A percentile compares a stretch with the other conserved stretches of the same genome.
phyloP scores from a whole-genome alignment of 2,329 filamentous ascomycete genomes.

The Penicillium sp. region DNA sequence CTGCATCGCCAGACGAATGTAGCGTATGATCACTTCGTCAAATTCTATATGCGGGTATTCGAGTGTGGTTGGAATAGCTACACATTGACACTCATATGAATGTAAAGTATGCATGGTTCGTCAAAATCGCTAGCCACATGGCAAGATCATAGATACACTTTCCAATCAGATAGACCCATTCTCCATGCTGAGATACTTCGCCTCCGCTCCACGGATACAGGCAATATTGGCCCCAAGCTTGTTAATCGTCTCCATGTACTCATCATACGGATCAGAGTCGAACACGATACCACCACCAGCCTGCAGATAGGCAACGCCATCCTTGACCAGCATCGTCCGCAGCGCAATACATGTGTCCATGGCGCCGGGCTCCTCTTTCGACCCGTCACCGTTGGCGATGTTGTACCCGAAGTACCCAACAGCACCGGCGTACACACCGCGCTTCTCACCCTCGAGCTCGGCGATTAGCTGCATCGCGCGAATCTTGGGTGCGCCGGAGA shows the following conservation, averaged over 20 bases:
- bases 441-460: conserved; percentile 87
- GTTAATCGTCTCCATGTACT: conserved; percentile 96
- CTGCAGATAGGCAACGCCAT: conserved; percentile 86
- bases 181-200: conserved; percentile 52
- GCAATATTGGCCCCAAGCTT: conserved; percentile 87
- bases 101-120: background rate
- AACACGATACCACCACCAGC: conserved; percentile 84
- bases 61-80: too few relatives aligned
- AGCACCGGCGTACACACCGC: conserved; percentile 90
- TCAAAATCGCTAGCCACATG: background rate
- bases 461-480: conserved; percentile 95
- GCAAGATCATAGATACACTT: background rate
- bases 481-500: conserved; percentile 92
- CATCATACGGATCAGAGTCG: conserved; percentile 83
- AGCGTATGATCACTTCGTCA: conserved; percentile 34
- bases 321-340: conserved; percentile 90
- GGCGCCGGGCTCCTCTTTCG: conserved; percentile 63
- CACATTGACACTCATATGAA: too few relatives aligned
- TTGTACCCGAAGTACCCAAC: conserved; percentile 95
- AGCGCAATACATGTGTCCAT: conserved; percentile 86
- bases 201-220: conserved; percentile 79
- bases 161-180: conserved; percentile 11
- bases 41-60: conserved; percentile 19
- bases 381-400: conserved; percentile 60
- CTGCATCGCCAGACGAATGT: conserved; percentile 33